Evolutionary conservation across 1,284 basidiomycete genomes (phyloP).

Genomic region (Schizophyllum commune): DNA sequence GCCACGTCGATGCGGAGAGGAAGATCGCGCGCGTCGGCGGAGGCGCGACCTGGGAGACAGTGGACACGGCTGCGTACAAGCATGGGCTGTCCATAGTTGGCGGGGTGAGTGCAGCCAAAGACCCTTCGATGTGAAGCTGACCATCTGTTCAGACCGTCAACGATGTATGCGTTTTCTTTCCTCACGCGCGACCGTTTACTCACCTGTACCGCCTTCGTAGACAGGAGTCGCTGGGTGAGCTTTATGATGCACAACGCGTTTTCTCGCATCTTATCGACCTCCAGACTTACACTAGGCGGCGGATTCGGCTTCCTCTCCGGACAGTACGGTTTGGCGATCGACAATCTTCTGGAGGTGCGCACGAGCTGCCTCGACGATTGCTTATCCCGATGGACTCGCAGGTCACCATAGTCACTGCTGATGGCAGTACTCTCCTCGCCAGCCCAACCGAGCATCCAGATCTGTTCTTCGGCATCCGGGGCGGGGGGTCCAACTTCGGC

Average conservation of each 20-base stretch:
- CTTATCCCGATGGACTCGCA: no score
- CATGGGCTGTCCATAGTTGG: slow-evolving; percentile 42
- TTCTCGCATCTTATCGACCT: background rate
- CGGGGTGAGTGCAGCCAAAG: slow-evolving; percentile 30
- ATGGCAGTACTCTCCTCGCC: slow-evolving; percentile 67
- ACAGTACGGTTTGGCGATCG: slow-evolving; percentile 76
- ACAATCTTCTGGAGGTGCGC: slow-evolving; percentile 75
- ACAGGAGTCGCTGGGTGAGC: slow-evolving; percentile 47
- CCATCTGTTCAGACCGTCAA: background rate
- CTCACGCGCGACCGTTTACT: background rate
- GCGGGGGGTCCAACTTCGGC: slow-evolving; percentile 3
- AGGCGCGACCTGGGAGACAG: slow-evolving; percentile 16
- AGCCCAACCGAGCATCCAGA: slow-evolving; percentile 57
- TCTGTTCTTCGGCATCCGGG: background rate
- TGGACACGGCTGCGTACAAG: slow-evolving; percentile 40
- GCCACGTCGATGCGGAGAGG: slow-evolving; percentile 34
- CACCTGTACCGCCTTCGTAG: no score
- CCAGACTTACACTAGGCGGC: slow-evolving; percentile 50
- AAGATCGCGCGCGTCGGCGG: slow-evolving; percentile 10
- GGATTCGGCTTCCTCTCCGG: slow-evolving; percentile 88
- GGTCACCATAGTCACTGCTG: slow-evolving; percentile 59
- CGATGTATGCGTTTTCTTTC: background rate
- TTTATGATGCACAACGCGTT: background rate
- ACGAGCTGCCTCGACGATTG: slow-evolving; percentile 27
- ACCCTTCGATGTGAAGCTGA: background rate